A percentile compares a stretch with the other conserved stretches of the same genome.
phyloP scores from a whole-genome alignment of 352 stramenopile species.

The Blastocystis sp. region DNA sequence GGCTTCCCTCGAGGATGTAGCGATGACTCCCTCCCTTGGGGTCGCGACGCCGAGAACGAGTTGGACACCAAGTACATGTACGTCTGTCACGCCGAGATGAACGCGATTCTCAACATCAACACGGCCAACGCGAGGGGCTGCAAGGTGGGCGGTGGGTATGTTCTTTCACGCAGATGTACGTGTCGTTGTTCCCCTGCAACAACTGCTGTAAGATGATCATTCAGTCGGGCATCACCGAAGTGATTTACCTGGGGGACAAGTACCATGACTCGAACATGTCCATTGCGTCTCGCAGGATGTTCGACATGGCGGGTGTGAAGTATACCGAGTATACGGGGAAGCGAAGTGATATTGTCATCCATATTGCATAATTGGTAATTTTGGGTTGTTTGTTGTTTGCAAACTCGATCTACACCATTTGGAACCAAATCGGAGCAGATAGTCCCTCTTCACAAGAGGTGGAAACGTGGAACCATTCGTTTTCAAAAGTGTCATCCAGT shows the following conservation, averaged over 20 bases:
- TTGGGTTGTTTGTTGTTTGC: background rate
- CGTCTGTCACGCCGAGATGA: conserved; percentile 95
- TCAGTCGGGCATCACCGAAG: conserved; percentile 83
- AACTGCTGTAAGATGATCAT: conserved; percentile 98
- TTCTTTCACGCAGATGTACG: conserved; percentile 77
- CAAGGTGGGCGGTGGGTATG: conserved; percentile 63
- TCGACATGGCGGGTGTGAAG: conserved; percentile 72
- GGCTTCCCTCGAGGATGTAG: conserved; percentile 87
- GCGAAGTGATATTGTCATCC: conserved; percentile 37
- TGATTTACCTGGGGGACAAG: conserved; percentile 90
- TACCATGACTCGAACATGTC: conserved; percentile 79
- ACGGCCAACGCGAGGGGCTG: conserved; percentile 79
- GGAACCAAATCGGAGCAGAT: background rate
- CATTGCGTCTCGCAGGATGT: conserved; percentile 70
- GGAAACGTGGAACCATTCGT: conserved; percentile 9
- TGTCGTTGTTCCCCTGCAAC: conserved; percentile 94
- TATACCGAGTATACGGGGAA: conserved; percentile 48
- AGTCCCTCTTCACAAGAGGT: background rate
- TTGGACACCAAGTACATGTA: conserved; percentile 92
- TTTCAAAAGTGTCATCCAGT: background rate
- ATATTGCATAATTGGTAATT: background rate
- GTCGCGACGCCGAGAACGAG: conserved; percentile 65
- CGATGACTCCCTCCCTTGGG: conserved; percentile 87
- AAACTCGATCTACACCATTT: background rate
- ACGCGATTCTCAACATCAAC: conserved; percentile 96